These are phyloP conservation scores for Pisolithus albus DNA, from an alignment of 768 basidiomycete species.

Conservation along the genomic window DNA sequence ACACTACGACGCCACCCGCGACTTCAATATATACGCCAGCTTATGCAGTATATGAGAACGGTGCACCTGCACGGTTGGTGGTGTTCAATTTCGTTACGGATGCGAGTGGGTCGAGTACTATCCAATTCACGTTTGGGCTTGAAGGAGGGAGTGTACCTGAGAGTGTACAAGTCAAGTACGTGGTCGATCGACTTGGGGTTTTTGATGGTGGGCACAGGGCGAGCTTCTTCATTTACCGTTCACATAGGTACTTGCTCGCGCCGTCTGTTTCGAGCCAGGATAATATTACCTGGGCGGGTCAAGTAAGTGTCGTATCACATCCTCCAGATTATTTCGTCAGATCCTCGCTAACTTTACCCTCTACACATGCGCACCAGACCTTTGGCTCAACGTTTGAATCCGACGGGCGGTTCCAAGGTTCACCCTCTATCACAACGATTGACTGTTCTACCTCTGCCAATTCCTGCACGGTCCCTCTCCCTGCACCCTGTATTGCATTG, in stretches of 20 bases:
- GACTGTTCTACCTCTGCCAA: slow-evolving; percentile 13
- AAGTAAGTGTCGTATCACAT: slow-evolving; percentile 22
- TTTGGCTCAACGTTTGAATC: slow-evolving; percentile 22
- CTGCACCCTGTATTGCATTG: slow-evolving; percentile 24
- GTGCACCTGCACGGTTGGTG: slow-evolving; percentile 35
- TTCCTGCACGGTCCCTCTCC: slow-evolving; percentile 19
- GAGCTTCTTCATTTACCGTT: neutral
- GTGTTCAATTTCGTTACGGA: slow-evolving; percentile 47
- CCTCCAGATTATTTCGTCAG: no score
- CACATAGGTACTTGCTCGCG: slow-evolving; percentile 28
- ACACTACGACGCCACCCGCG: neutral
- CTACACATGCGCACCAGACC: slow-evolving; percentile 7
- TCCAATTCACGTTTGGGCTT: slow-evolving; percentile 15
- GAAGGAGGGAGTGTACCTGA: slow-evolving; percentile 14
- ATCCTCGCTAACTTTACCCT: no score
- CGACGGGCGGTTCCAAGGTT: slow-evolving; percentile 20
- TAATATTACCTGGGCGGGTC: slow-evolving; percentile 45
- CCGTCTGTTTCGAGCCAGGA: slow-evolving; percentile 35
- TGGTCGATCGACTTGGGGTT: neutral
- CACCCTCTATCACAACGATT: slow-evolving; percentile 12
- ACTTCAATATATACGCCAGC: slow-evolving; percentile 27
- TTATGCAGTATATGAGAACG: slow-evolving; percentile 68
- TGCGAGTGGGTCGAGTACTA: slow-evolving; percentile 32
- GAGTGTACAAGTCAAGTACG: slow-evolving; percentile 28
- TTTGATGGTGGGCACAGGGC: no score